These are phyloP conservation scores for Anaeromyces robustus DNA, from an alignment of 192 early-diverging fungal species.

Conservation along the genomic window DNA sequence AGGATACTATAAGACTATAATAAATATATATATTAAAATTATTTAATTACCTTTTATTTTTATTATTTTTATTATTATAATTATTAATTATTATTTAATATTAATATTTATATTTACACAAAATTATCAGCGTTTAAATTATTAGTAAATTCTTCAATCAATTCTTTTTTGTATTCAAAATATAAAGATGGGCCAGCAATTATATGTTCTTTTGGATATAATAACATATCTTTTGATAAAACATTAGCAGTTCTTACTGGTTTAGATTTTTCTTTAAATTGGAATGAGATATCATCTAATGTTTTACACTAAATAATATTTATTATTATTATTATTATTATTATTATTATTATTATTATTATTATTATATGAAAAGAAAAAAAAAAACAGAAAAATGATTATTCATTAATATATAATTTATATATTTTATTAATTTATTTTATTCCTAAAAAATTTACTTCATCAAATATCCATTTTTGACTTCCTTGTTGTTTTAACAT, in stretches of 20 bases:
- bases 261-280: background rate
- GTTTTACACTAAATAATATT: conserved; percentile 45
- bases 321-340: conserved; percentile 10
- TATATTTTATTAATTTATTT: too few relatives aligned
- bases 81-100: background rate
- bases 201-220: background rate
- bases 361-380: conserved; percentile 8
- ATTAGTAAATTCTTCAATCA: background rate
- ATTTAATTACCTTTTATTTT: too few relatives aligned
- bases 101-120: background rate
- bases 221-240: background rate
- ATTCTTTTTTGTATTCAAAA: background rate
- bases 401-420: too few relatives aligned
- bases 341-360: background rate
- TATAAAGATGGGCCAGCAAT: background rate
- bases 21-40: too few relatives aligned
- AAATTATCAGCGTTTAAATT: background rate
- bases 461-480: conserved; percentile 67
- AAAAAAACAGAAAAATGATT: too few relatives aligned
- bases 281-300: conserved; percentile 19
- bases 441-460: too few relatives aligned
- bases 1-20: background rate
- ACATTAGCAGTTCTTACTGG: background rate
- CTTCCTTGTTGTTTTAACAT: conserved; percentile 58
- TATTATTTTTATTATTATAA: too few relatives aligned